Evolutionary conservation across 108 stramenopile genomes (phyloP).

Genomic region (Nitzschia sp.): DNA sequence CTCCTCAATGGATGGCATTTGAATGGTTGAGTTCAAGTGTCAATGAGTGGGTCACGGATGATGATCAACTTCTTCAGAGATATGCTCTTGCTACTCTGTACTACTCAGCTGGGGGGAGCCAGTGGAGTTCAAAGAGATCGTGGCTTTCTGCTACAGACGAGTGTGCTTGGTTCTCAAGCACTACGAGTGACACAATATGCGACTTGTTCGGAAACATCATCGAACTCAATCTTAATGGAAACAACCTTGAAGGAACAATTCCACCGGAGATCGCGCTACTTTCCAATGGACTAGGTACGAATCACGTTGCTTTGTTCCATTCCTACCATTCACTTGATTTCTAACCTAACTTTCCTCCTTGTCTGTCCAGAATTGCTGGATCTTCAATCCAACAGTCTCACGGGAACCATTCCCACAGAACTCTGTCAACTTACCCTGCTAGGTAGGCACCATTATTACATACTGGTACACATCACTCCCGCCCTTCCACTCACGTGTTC

Average conservation of each 20-base stretch:
- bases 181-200: conserved; percentile 18
- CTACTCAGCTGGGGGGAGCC: conserved; percentile 22
- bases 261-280: conserved; percentile 15
- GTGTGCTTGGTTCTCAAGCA: conserved; percentile 23
- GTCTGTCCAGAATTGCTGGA: background rate
- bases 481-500: background rate
- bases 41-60: background rate
- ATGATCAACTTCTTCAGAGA: conserved; percentile 22
- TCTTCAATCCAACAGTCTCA: background rate
- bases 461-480: background rate
- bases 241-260: conserved; percentile 25
- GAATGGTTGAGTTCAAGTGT: conserved; percentile 11
- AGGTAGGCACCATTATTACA: background rate
- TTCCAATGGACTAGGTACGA: conserved; percentile 3
- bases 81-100: conserved; percentile 33
- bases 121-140: conserved; percentile 9
- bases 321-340: no score
- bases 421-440: background rate
- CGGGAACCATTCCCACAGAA: conserved; percentile 11
- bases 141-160: conserved; percentile 26
- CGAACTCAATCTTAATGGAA: conserved; percentile 9
- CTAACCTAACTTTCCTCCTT: no score
- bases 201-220: conserved; percentile 8
- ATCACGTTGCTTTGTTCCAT: background rate
- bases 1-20: conserved; percentile 24